A percentile compares a stretch with the other conserved stretches of the same genome.
Conservation (phyloP, 1,139 yeast species). For the Geotrichum histeridarum region DNA sequence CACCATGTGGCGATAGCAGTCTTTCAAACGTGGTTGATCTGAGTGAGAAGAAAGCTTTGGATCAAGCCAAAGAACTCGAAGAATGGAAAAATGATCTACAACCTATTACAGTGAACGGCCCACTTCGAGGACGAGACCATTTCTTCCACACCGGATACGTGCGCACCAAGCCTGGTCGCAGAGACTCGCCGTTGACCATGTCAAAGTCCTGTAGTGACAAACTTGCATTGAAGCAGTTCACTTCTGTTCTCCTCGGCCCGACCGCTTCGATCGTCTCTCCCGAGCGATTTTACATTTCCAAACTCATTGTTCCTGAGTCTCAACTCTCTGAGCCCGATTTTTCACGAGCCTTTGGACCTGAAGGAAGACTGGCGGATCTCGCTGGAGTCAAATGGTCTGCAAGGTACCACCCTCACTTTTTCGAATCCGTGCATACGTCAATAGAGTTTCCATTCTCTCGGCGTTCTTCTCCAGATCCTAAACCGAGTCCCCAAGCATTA, state of each 20-base stretch:
- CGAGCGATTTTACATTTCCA: conserved; percentile 45
- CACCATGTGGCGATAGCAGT: conserved; percentile 93
- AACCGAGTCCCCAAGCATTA: conserved; percentile 27
- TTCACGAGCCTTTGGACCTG: conserved; percentile 39
- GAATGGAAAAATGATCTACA: conserved; percentile 27
- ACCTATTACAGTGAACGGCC: conserved; percentile 31
- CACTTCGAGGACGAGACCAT: conserved; percentile 62
- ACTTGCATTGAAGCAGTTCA: conserved; percentile 56
- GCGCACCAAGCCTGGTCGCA: conserved; percentile 87
- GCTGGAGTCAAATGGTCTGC: background rate
- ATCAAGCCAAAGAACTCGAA: conserved; percentile 26
- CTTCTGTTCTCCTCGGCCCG: conserved; percentile 54
- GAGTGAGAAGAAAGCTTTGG: conserved; percentile 25
- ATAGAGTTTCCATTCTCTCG: conserved; percentile 12
- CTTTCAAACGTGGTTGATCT: conserved; percentile 40
- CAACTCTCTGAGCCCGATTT: conserved; percentile 40
- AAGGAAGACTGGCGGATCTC: conserved; percentile 16
- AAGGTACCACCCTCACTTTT: conserved; percentile 8
- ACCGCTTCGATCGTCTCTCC: conserved; percentile 41
- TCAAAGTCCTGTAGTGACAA: conserved; percentile 91
- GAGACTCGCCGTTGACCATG: conserved; percentile 61
- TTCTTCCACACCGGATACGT: conserved; percentile 57
- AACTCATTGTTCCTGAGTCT: conserved; percentile 49
- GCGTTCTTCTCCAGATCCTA: conserved; percentile 10
- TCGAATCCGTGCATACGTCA: conserved; percentile 9